These are phyloP conservation scores for Candida orba DNA, from an alignment of 805 yeast species.

Conservation along the genomic window DNA sequence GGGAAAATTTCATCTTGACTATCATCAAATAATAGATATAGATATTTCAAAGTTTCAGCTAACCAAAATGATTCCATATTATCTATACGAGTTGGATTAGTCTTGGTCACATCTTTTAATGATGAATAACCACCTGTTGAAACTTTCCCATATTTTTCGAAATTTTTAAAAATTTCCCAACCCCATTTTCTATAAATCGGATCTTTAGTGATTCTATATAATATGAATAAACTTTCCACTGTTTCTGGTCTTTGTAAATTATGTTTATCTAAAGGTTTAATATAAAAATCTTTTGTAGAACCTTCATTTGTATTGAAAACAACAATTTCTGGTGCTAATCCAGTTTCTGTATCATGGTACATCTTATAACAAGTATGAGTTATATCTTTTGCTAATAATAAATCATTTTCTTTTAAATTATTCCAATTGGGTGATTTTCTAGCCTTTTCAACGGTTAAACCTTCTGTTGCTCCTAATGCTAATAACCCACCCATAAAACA, in stretches of 20 bases:
- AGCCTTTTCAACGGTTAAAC: constrained; percentile 50
- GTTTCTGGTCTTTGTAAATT: constrained; percentile 92
- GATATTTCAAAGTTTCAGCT: constrained; percentile 85
- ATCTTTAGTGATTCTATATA: constrained; percentile 76
- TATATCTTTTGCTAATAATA: constrained; percentile 64
- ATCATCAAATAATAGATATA: constrained; percentile 72
- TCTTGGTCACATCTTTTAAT: constrained; percentile 54
- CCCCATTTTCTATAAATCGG: constrained; percentile 85
- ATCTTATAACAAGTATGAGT: constrained; percentile 77
- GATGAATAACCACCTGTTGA: constrained; percentile 51
- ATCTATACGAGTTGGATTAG: constrained; percentile 50
- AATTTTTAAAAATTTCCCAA: constrained; percentile 71
- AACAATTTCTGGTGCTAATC: constrained; percentile 84
- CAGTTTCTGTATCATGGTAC: constrained; percentile 69
- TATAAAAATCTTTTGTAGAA: constrained; percentile 46
- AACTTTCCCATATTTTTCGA: constrained; percentile 51
- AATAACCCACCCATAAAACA: constrained; percentile 87
- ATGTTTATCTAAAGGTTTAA: constrained; percentile 70
- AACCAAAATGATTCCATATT: constrained; percentile 92
- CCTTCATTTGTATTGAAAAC: constrained; percentile 59
- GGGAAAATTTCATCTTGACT: constrained; percentile 51
- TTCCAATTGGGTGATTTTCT: constrained; percentile 51
- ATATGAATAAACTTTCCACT: constrained; percentile 76
- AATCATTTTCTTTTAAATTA: constrained; percentile 49
- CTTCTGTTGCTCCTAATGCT: constrained; percentile 85